These are phyloP conservation scores for Paraphoma sp. DNA, from an alignment of 2,329 filamentous ascomycete species.

Conservation along the genomic window DNA sequence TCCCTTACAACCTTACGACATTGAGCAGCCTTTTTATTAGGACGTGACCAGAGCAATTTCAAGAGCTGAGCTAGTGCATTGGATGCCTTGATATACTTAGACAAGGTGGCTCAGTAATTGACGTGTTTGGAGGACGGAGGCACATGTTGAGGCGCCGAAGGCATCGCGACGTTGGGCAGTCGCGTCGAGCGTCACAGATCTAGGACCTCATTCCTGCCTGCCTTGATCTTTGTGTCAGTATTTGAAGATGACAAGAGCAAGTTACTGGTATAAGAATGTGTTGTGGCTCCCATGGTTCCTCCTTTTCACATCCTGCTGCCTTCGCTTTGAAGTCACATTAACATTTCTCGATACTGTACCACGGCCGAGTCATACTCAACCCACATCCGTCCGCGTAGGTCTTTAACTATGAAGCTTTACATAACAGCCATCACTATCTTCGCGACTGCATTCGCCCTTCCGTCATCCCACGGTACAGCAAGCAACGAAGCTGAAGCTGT, in stretches of 20 bases:
- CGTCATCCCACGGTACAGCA: background rate
- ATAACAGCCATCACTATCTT: background rate
- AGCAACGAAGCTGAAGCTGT: background rate
- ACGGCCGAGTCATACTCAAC: background rate
- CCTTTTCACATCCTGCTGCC: background rate
- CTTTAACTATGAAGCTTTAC: constrained; percentile 11
- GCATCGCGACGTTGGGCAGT: background rate
- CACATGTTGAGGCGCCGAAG: too few relatives aligned
- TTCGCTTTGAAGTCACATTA: background rate
- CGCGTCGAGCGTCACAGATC: background rate
- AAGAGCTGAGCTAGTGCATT: background rate
- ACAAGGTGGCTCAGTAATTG: too few relatives aligned
- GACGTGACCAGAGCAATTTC: background rate
- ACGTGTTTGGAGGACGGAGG: too few relatives aligned
- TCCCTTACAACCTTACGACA: too few relatives aligned
- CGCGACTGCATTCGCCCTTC: background rate
- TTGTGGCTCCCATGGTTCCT: background rate
- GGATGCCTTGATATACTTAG: too few relatives aligned
- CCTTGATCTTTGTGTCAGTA: background rate
- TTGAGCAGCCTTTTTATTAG: too few relatives aligned
- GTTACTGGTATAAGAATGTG: background rate
- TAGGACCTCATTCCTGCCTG: background rate
- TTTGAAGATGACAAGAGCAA: background rate
- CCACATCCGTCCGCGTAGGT: background rate
- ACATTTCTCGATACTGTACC: background rate